Evolutionary conservation across 140 eudicot species (phyloP).

Genomic region (Flaveria floridana): DNA sequence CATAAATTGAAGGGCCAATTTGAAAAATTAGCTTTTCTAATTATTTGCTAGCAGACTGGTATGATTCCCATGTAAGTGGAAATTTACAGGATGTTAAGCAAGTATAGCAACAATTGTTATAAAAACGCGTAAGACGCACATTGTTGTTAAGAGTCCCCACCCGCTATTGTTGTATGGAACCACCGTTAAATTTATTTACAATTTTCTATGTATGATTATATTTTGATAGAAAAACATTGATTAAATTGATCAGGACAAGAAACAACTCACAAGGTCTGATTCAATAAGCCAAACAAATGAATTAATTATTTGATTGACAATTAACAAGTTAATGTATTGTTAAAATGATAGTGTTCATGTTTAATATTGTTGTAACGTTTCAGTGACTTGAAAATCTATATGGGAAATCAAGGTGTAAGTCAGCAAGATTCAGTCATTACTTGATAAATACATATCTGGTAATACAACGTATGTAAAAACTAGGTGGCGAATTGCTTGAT

Average conservation of each 20-base stretch:
- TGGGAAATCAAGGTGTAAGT: slow-evolving; percentile 5
- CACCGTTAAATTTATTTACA: not conserved
- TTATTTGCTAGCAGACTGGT: slow-evolving; percentile 1
- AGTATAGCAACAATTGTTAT: not conserved
- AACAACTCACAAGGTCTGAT: slow-evolving; percentile 9
- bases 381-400: slow-evolving; percentile 1
- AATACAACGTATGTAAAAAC: not conserved
- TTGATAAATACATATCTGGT: not conserved
- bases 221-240: not conserved
- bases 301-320: slow-evolving; percentile 10
- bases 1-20: slow-evolving; percentile 2
- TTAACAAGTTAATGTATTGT: not conserved
- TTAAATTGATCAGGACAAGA: slow-evolving; percentile 11
- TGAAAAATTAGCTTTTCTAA: not conserved
- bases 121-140: not conserved
- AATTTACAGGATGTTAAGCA: not conserved
- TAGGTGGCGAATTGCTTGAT: slow-evolving; percentile 3
- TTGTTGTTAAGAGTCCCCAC: not conserved
- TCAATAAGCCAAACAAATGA: not conserved
- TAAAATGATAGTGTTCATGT: not conserved
- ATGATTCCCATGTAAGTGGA: slow-evolving; percentile 14
- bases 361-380: not conserved
- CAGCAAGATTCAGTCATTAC: slow-evolving; percentile 6
- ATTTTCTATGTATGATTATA: not conserved
- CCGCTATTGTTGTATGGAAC: not conserved